Evolutionary conservation across 2,329 filamentous ascomycete genomes (phyloP), one percentile per base, ranked within the genome.

Genomic region (Fusarium sp.): DNA sequence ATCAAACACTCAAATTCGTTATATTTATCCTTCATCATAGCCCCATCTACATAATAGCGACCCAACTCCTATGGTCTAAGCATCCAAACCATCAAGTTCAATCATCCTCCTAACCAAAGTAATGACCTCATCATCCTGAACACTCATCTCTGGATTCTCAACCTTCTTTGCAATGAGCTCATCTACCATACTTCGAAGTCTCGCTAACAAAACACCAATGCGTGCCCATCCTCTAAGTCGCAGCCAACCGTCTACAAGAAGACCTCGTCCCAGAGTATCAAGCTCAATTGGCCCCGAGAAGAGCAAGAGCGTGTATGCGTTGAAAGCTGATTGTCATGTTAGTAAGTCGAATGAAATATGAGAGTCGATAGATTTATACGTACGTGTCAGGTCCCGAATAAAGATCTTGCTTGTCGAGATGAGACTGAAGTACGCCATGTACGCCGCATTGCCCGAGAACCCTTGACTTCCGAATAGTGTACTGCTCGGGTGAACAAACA

Each of bases 341-440:
- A 72, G 66, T 33, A 7, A 33, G 39, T 32, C 13, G 28, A 17
- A 7, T 20, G 19, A 9, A 45, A 13, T 59, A 20, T 13, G 20
- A 19, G n/a, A 48, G n/a, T 35, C 24, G 11, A 41, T 41, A 37
- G 15, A 44, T 32, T 40, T 22, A 15, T 45, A 87, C 90, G 80
- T 81, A 93, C 91, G 96, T 15, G 95, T 98, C 46, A 97, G 80
- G 74, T 98, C 95, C 22, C 95, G 85, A 24, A 98, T 89, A 76
- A 97, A 98, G 4, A 97, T 88, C 82, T 98, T 98, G 76, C 88
- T 92, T 1, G 94, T 98, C 5, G 92, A 89, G 81, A 98, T 96
- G 79, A 97, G 94, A 52, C 87, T 92, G 78, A 97, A 97, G 78
- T 97, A 98, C 53, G 90, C 91, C 77, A 99, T 83, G 78, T 95